Base-by-base conservation (phyloP, 2,329 filamentous ascomycete species). In the Colletotrichum navitas region DNA sequence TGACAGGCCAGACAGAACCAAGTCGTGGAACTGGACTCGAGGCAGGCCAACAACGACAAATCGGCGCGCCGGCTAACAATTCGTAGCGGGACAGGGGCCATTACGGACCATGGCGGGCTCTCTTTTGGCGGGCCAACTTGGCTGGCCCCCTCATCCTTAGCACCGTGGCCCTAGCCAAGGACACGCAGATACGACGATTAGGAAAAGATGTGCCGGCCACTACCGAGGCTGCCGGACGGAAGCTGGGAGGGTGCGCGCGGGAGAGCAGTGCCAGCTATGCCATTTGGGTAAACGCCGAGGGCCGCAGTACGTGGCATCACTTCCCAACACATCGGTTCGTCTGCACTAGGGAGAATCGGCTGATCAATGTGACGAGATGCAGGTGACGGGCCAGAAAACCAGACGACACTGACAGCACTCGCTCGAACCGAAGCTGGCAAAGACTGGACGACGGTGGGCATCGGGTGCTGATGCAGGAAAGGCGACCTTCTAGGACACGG, bases 1-100 rank as follows among this genome's bases (percentile, higher is more conserved):
- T 81, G 76, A 81, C 79, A 81, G 80, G 81, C 77, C 75, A 74
- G 75, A 75, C 73, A 61, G 63, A 52, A 71, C 18, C 43, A 43
- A 36, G 45, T 63, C 41, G 56, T 70, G 52, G 49, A 59, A 65
- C 58, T 66, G 34, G 64, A 54, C 67, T 69, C 70, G 59, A 65
- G 60, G 41, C 68, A 49, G 59, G 43, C 63, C 47, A 39, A 39
- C 49, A 21, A 54, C 41, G 21, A 39, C 52, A 59, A 62, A 52
- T 62, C 54, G 58, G 61, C 68, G 55, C 60, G 41, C 41, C 66
- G 66, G 69, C 69, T 72, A 47, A 54, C 66, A 62, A 60, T 73
- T 66, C 71, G 58, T 71, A 62, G 58, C 34, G 32, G 63, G 36
- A 26, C 56, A 45, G 51, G 39, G 47, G 45, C 47, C 54, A 58